Evolutionary conservation across 1,139 yeast genomes (phyloP), one percentile per base, ranked within the genome.

Genomic region (Blastobotrys proliferans): DNA sequence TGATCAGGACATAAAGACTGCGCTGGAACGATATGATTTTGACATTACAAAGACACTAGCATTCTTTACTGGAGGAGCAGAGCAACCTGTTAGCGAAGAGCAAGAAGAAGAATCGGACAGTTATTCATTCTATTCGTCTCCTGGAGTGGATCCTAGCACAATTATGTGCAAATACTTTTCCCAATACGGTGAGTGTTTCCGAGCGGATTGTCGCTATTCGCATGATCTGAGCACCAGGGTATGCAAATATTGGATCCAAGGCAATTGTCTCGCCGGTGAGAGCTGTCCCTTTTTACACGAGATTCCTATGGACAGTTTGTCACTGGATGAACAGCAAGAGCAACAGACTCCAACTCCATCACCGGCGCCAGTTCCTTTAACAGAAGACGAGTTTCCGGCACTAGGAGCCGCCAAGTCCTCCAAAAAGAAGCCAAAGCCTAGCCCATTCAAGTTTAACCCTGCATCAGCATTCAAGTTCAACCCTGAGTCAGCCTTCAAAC

Each of bases 171-270:
- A 66, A 18, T 70, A 66, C 45, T 63, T 63, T 41, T 51, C 67
- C 4, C 66, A 63, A 29, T 56, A 53, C 25, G 75, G 74, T 1
- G 56, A 60, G 24, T 70, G 75, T 43, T 51, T 67, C 6, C 60
- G 74, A 14, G 59, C 71, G 1, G 74, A 69, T 44, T 70, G 75
- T 53, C 61, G 60, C 43, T 70, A 68, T 47, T 61, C 70, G 36
- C 75, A 70, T 53, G 74, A 70, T 43, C 42, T 69, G 26, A 56
- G 67, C 3, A 52, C 59, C 17, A 53, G 69, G 18, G 62, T 67
- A 6, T 70, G 75, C 44, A 59, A 72, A 14, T 70, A 65, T 50
- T 70, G 75, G 75, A 52, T 70, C 3, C 66, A 63, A 31, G 71
- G 72, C 2, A 54, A 55, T 9, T 70, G 75, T 46, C 41, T 66